Base-by-base conservation (phyloP, 495 filamentous ascomycete species). In the Penicillium tannophilum region DNA sequence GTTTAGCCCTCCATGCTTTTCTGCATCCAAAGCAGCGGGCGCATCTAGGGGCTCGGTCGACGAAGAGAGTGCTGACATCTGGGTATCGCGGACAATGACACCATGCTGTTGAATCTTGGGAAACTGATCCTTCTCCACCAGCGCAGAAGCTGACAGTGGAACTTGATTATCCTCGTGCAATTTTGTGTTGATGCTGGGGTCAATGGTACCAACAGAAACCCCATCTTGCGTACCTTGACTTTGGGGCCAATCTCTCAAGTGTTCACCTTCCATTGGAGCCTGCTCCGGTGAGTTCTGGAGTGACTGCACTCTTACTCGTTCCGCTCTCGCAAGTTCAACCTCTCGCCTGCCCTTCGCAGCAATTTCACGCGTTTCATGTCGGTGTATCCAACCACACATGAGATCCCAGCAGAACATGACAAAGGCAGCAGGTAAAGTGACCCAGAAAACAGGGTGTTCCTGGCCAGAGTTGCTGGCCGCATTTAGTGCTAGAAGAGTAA, bases 331-430 rank as follows among this genome's bases (percentile, higher is more conserved):
- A 28, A 62, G 54, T 60, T 85, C 81, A 16, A 84, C 52, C 50
- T 85, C 77, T 42, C 72, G 61, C 35, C 81, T 74, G 16, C 84
- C 83, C 54, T 79, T 74, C 11, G 70, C 76, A 35, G 86, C 82
- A 54, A 87, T 84, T 51, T 83, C 76, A 10, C 85, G 79, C 0
- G 86, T 88, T 50, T 85, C 79, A 11, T 82, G 61, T 20, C 85
- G 74, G 58, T 84, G 70, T 20, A 74, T 41, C 85, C 85, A 88
- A 3, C 85, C 86, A 45, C 77, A 83, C 0, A 58, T 66, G 20
- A 88, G 26, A 67, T 88, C 86, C 80, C 82, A 87, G 33, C 73
- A 78, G 52, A 88, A 80, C 83, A 87, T 84, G 56, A 88, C 71
- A 26, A 82, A 72, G 1, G 86, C 86, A 23, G 82, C 86, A 6